Conservation (phyloP, 495 filamentous ascomycete genomes). For the Aspergillus taichungensis region DNA sequence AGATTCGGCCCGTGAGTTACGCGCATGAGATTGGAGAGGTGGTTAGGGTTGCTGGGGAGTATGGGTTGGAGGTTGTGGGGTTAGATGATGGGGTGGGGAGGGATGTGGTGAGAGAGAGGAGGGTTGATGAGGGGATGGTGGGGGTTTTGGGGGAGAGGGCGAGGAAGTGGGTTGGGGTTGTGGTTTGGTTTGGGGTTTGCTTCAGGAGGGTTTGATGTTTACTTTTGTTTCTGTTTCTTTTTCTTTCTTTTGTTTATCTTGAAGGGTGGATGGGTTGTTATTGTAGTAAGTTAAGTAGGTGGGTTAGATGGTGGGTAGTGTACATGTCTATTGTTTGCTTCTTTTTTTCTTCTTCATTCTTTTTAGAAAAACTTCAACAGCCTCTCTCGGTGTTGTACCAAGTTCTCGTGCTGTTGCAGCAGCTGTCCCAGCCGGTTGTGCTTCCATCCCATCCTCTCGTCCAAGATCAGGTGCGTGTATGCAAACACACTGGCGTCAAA, state of each 20-base stretch:
- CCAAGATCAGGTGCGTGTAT: conserved; percentile 76
- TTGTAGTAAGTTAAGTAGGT: no score
- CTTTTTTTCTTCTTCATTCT: neutral
- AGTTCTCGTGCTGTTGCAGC: conserved; percentile 35
- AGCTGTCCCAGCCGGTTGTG: conserved; percentile 32
- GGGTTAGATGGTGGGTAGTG: conserved; percentile 6
- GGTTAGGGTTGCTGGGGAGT: conserved; percentile 40
- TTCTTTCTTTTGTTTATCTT: no score
- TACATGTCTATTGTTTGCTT: conserved; percentile 14
- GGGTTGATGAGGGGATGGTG: conserved; percentile 42
- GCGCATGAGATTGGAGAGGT: conserved; percentile 48
- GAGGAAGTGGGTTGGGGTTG: conserved; percentile 59
- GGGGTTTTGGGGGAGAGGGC: conserved; percentile 48
- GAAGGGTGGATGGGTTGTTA: no score
- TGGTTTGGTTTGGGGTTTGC: conserved; percentile 57
- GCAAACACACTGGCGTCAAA: conserved; percentile 88
- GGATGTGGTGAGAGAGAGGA: conserved; percentile 32
- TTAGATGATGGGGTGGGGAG: conserved; percentile 14
- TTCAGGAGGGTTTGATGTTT: conserved; percentile 33
- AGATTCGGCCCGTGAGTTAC: conserved; percentile 56
- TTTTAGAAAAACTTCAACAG: conserved; percentile 33
- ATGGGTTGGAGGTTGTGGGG: conserved; percentile 41
- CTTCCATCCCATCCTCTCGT: conserved; percentile 51
- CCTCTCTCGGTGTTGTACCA: conserved; percentile 47
- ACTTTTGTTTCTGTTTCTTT: conserved; percentile 4